Evolutionary conservation across 352 stramenopile genomes (phyloP), one percentile per base, ranked within the genome.

Genomic region (Phytophthora meadii): DNA sequence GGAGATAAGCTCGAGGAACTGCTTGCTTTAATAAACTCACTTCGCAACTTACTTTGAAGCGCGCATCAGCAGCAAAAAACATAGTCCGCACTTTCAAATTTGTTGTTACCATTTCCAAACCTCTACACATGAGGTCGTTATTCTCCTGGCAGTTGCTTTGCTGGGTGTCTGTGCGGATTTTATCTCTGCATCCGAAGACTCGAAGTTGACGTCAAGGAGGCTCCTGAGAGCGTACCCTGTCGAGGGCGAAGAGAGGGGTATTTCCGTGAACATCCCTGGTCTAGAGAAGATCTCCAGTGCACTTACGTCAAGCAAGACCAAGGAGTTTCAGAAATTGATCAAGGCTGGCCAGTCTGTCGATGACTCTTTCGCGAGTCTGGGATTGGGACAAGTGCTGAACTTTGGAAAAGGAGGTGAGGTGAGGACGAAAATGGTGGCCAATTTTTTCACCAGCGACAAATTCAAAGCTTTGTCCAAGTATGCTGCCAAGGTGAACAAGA

Each of bases 171-270:
- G n/a, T 12, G 5, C 17, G 6, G 40, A 47, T 47, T 12, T 17
- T 14, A 17, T 17, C 40, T 28, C n/a, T 25, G 40, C 40, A 8
- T 47, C 40, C 5, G 4, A n/a, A 25, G 9, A 27, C 8, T 47
- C 40, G 17, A 47, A 24, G 40, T 9, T 47, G 40, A 11, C n/a
- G 2, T 15, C 19, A 5, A 47, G n/a, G 5, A 28, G 41, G 15
- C 3, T 47, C 11, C 9, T 47, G 17, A 47, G 41, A 14, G 41
- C n/a, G 1, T 24, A n/a, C 7, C 11, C 41, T 30, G n/a, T n/a
- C n/a, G n/a, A n/a, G n/a, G n/a, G n/a, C n/a, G 19, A 47, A 47
- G 8, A 47, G 41, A 47, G 41, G 10, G 41, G n/a, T n/a, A n/a
- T 47, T 27, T 15, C n/a, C 15, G 41, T n/a, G 8, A 47, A 47